Base-by-base conservation (phyloP, 176 grass and related monocot genomes). In the Calamus simplicifolius region DNA sequence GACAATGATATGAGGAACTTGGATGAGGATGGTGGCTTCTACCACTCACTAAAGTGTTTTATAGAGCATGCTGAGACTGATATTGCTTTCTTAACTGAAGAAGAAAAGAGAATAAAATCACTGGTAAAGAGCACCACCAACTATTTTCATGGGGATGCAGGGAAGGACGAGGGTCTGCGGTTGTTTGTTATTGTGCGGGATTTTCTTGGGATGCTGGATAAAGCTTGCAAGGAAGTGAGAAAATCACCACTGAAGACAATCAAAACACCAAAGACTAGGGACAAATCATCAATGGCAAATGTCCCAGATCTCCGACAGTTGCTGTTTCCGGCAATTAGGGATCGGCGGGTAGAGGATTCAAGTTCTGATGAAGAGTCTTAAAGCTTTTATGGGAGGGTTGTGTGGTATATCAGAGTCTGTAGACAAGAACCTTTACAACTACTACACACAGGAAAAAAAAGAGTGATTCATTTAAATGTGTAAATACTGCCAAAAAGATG, bases 141-240 rank as follows among this genome's bases (percentile, higher is more conserved):
- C 54, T 97, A 71, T 78, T 97, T 97, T 61, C 87, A 91, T 18
- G 86, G 86, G 3, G 88, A 76, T 61, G 61, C 75, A 21, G 79
- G 75, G 12, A 98, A 92, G 64, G 93, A 92, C 4, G 93, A 98
- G 70, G 84, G 87, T 7, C 55, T 98, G 17, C 73, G 79, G n/a
- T 78, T 98, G 69, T 98, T 98, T 70, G 81, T 85, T 21, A 52
- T 98, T 16, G 87, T 92, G 25, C 69, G 87, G 28, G 84, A 98
- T 63, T 92, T 88, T 57, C 77, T 98, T 17, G 52, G 61, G 58
- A 88, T 92, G 71, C 67, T 90, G 61, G 93, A 88, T 48, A 98
- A 70, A 73, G 75, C 73, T 29, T 89, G 93, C 73, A 89, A 85
- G 57, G 87, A 92, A 58, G 81, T 98, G 25, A 73, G 58, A 16